Conservation (phyloP, 2,329 filamentous ascomycete species). For the Fusarium dimerum region DNA sequence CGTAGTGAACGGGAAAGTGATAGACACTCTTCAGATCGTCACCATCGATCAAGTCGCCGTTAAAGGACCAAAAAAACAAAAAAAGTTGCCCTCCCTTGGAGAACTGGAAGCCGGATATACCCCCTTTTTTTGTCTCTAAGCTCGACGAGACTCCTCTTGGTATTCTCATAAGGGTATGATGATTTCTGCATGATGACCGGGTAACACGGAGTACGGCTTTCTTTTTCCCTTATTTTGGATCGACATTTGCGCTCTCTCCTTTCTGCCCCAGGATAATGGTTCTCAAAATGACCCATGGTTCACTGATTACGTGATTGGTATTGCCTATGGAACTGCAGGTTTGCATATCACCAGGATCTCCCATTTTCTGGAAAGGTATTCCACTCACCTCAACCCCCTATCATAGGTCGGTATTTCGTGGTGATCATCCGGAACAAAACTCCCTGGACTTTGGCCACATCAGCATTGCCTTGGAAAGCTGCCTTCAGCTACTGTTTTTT, state of each 20-base stretch:
- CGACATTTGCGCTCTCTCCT: constrained; percentile 27
- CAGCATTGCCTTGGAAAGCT: constrained; percentile 20
- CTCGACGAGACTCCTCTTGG: constrained; percentile 22
- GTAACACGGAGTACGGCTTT: constrained; percentile 29
- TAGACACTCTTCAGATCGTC: constrained; percentile 41
- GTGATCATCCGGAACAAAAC: too few species aligned
- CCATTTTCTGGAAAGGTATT: constrained; percentile 29
- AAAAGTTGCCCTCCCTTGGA: constrained; percentile 14
- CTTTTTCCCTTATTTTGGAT: constrained; percentile 27
- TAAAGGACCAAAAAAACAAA: constrained; percentile 24
- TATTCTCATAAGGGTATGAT: constrained; percentile 32
- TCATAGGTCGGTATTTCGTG: too few species aligned
- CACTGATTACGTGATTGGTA: constrained; percentile 27
- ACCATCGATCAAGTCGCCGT: constrained; percentile 42
- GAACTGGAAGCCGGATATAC: constrained; percentile 21
- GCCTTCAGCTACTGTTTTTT: constrained; percentile 26
- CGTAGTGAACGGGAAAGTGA: constrained; percentile 46
- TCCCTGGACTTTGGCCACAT: too few species aligned
- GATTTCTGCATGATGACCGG: constrained; percentile 33
- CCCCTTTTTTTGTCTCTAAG: constrained; percentile 15
- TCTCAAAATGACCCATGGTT: constrained; percentile 21
- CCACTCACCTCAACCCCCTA: too few species aligned
- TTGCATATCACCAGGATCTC: constrained; percentile 29
- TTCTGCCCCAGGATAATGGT: constrained; percentile 26
- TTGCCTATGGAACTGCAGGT: constrained; percentile 30